Evolutionary conservation across 1,284 basidiomycete genomes (phyloP), one percentile per base, ranked within the genome.

Genomic region (Moesziomyces sp.): DNA sequence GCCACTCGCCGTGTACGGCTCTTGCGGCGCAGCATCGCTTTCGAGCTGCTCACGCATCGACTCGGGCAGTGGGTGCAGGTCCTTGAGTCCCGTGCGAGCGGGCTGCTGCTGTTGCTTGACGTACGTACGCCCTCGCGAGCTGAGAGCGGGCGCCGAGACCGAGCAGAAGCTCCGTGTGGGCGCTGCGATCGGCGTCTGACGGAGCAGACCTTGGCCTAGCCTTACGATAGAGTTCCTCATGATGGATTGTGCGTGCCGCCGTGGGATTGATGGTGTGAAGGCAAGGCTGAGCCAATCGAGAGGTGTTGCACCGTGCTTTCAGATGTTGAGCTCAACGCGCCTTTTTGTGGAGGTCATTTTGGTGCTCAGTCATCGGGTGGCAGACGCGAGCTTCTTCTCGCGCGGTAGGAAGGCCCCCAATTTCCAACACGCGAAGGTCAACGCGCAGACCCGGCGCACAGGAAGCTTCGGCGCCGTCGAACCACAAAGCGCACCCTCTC

Each of bases 11-110:
- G 72, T 70, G 35, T 74, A 74, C 5, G 72, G 66, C 50, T 65
- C 58, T 47, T 66, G 26, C 14, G 62, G 57, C n/a, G 48, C 38
- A 24, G 63, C 67, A 18, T 52, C 46, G 16, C 30, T 55, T 33
- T 70, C 65, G 38, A 69, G 72, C 63, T 70, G 59, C 51, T 74
- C 72, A 33, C 55, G 54, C 62, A 74, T 74, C 30, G 62, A 56
- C 19, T 66, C 55, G 42, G 72, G 72, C 28, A 74, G 56, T 7
- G 72, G 72, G 35, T 74, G 66, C 47, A 74, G 43, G 18, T 74
- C 72, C 47, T 70, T 63, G 56, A 74, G 56, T 26, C 72, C 40
- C 3, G 63, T 66, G 47, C 63, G 67, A 40, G 51, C 66, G 5
- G 38, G 58, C 46, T 58, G 43, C 43, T 64, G 71, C 46, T 49